phyloP scores from a whole-genome alignment of 2,329 filamentous ascomycete species.

The Dactylella cylindrospora region DNA sequence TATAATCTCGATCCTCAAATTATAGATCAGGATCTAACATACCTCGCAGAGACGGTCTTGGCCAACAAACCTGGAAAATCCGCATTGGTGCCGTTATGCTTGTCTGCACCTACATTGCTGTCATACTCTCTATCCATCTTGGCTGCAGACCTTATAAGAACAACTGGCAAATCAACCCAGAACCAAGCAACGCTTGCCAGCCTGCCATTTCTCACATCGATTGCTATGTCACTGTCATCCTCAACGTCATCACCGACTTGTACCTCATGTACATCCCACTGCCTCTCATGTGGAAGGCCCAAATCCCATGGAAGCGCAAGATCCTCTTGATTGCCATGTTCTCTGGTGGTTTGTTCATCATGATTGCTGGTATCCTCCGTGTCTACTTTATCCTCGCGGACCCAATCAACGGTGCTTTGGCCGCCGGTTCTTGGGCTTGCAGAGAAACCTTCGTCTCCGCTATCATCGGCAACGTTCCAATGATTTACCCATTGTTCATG shows the following conservation, averaged over 20 bases:
- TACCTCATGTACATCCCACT: slow-evolving; percentile 64
- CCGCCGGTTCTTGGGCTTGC: slow-evolving; percentile 52
- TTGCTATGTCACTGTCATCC: slow-evolving; percentile 58
- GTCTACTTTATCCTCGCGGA: slow-evolving; percentile 48
- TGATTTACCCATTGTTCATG: slow-evolving; percentile 52
- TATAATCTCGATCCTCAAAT: neutral
- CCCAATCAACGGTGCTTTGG: slow-evolving; percentile 52
- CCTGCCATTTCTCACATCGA: slow-evolving; percentile 58
- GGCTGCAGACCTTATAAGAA: slow-evolving; percentile 59
- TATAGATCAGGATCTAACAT: neutral
- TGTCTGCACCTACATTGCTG: slow-evolving; percentile 56
- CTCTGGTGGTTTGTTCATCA: slow-evolving; percentile 61
- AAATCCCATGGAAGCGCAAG: slow-evolving; percentile 55
- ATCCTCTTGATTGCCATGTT: slow-evolving; percentile 60
- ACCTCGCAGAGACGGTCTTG: slow-evolving; percentile 52
- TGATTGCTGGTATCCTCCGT: slow-evolving; percentile 59
- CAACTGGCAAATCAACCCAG: slow-evolving; percentile 63
- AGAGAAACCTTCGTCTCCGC: slow-evolving; percentile 54
- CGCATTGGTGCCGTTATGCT: slow-evolving; percentile 59
- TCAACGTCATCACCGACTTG: slow-evolving; percentile 61
- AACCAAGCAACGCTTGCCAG: slow-evolving; percentile 58
- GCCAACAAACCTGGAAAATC: slow-evolving; percentile 55
- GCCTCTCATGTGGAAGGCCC: slow-evolving; percentile 59
- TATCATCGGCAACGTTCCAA: slow-evolving; percentile 53
- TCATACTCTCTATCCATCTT: slow-evolving; percentile 58